These are phyloP conservation scores for Verticillium klebahnii DNA, from an alignment of 2,329 filamentous ascomycete genomes.

Conservation along the genomic window DNA sequence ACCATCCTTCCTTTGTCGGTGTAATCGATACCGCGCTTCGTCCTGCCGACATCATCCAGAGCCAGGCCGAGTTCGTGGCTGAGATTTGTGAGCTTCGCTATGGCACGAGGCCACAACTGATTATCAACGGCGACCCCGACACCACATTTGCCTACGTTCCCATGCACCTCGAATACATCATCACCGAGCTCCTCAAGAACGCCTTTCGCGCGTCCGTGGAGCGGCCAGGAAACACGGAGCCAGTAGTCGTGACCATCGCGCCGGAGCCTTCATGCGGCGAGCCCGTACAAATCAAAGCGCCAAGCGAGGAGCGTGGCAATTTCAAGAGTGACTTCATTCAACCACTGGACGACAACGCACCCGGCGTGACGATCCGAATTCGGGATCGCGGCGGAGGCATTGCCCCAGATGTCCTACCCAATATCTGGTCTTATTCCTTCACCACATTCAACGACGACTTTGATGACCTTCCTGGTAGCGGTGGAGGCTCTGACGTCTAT, in stretches of 20 bases:
- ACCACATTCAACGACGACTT: slow-evolving; percentile 76
- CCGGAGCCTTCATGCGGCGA: slow-evolving; percentile 48
- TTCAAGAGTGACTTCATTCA: slow-evolving; percentile 44
- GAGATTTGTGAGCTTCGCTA: slow-evolving; percentile 98
- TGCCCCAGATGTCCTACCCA: slow-evolving; percentile 71
- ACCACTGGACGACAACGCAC: slow-evolving; percentile 60
- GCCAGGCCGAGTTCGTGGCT: slow-evolving; percentile 84
- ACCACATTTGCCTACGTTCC: slow-evolving; percentile 93
- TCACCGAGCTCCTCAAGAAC: slow-evolving; percentile 95
- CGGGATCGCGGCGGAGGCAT: slow-evolving; percentile 95
- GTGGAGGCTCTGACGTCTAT: slow-evolving; percentile 36
- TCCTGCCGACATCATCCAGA: slow-evolving; percentile 75
- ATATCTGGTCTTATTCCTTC: slow-evolving; percentile 97
- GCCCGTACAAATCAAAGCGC: slow-evolving; percentile 26
- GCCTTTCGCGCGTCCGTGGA: slow-evolving; percentile 93
- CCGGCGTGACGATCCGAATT: slow-evolving; percentile 91
- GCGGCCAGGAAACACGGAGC: slow-evolving; percentile 70
- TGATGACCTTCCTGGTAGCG: slow-evolving; percentile 33
- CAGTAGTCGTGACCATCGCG: slow-evolving; percentile 89
- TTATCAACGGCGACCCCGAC: slow-evolving; percentile 79
- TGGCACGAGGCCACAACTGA: slow-evolving; percentile 74
- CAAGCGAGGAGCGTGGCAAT: slow-evolving; percentile 32
- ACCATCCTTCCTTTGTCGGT: slow-evolving; percentile 72
- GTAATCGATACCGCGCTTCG: slow-evolving; percentile 89
- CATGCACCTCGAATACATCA: slow-evolving; percentile 94